Evolutionary conservation across 2,329 filamentous ascomycete genomes (phyloP).

Genomic region (Cordyceps farinosa): DNA sequence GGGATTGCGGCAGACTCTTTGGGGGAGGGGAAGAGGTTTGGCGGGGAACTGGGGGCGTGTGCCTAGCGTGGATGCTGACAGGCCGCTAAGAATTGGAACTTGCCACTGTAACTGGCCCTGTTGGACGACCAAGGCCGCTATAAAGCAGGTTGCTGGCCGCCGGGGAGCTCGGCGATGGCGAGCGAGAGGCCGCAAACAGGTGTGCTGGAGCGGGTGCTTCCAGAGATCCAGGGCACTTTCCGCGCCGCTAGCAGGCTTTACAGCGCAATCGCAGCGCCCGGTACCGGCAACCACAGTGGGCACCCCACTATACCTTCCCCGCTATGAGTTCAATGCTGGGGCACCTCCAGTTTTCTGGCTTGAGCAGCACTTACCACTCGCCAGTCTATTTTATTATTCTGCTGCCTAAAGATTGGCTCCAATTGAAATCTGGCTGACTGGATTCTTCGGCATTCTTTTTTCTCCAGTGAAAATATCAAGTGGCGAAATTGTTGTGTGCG

Average conservation of each 20-base stretch:
- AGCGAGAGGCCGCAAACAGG: background rate
- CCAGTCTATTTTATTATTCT: background rate
- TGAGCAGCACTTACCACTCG: background rate
- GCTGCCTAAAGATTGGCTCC: background rate
- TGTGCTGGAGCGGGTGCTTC: background rate
- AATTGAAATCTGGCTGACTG: background rate
- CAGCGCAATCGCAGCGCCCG: background rate
- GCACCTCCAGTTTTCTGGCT: slow-evolving; percentile 8
- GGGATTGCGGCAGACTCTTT: background rate
- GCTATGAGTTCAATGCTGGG: slow-evolving; percentile 7
- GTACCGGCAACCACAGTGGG: background rate
- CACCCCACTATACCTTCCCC: slow-evolving; percentile 8
- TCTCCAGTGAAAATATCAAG: background rate
- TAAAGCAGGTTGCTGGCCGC: background rate
- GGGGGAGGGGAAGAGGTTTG: background rate
- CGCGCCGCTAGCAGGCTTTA: background rate
- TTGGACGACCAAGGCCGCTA: background rate
- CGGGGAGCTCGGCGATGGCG: slow-evolving; percentile 10
- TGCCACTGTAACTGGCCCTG: background rate
- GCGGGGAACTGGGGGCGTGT: slow-evolving; percentile 15
- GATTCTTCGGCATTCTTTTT: background rate
- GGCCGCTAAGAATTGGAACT: background rate
- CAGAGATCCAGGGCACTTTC: slow-evolving; percentile 6
- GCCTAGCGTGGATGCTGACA: background rate
- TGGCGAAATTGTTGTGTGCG: background rate